Evolutionary conservation across 768 basidiomycete genomes (phyloP).

Genomic region (Kondoa subrosea): DNA sequence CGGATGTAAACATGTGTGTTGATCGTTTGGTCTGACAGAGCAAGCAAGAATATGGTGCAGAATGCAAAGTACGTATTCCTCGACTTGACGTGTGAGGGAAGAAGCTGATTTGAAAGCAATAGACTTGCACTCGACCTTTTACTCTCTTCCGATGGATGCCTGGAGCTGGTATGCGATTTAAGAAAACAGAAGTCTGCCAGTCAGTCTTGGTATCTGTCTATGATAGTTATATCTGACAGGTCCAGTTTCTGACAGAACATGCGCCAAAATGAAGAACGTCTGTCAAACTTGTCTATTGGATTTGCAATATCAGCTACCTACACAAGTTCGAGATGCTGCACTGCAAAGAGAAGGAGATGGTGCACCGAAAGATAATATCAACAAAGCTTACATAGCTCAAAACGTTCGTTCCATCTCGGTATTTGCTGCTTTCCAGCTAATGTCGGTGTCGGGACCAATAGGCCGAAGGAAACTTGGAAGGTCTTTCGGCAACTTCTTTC

Average conservation of each 20-base stretch:
- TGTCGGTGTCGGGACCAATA: not conserved
- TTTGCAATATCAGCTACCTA: slow-evolving; percentile 86
- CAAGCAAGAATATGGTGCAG: slow-evolving; percentile 88
- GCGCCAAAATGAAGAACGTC: slow-evolving; percentile 55
- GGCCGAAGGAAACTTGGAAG: slow-evolving; percentile 2
- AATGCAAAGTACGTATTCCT: slow-evolving; percentile 51
- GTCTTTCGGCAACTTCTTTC: slow-evolving; percentile 7
- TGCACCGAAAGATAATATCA: slow-evolving; percentile 92
- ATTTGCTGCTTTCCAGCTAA: slow-evolving; percentile 6
- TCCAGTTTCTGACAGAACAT: slow-evolving; percentile 38
- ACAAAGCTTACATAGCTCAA: slow-evolving; percentile 84
- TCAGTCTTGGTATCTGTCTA: not conserved
- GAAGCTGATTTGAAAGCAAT: not conserved
- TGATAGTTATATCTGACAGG: not conserved
- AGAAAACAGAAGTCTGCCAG: slow-evolving; percentile 91
- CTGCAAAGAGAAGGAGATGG: slow-evolving; percentile 56
- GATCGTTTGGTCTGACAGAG: no score
- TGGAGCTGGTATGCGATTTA: slow-evolving; percentile 76
- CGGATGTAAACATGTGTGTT: no score
- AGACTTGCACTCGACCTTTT: slow-evolving; percentile 58
- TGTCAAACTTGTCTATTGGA: slow-evolving; percentile 97
- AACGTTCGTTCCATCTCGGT: slow-evolving; percentile 56
- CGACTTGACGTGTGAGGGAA: not conserved
- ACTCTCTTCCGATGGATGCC: slow-evolving; percentile 94
- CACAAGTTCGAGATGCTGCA: slow-evolving; percentile 92